A percentile compares a stretch with the other conserved stretches of the same genome.
phyloP scores from a whole-genome alignment of 1,284 basidiomycete species.

The Ustilago nuda region DNA sequence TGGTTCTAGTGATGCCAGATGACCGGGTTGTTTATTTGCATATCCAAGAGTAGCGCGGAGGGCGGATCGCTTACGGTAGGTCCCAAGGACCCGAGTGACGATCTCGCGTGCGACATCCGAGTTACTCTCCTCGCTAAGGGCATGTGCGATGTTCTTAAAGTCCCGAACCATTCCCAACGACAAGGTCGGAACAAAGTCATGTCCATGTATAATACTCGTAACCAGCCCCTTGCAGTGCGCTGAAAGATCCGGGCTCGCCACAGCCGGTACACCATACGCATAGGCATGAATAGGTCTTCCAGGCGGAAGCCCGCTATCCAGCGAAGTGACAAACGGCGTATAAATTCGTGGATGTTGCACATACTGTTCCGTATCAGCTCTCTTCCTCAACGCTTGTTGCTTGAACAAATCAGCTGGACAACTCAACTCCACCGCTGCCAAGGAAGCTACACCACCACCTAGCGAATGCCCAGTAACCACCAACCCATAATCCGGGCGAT shows the following conservation, averaged over 20 bases:
- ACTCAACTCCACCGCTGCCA: conserved; percentile 69
- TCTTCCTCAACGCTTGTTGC: conserved; percentile 43
- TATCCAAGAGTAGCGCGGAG: conserved; percentile 17
- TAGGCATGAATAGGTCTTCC: conserved; percentile 72
- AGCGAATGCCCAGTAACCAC: conserved; percentile 72
- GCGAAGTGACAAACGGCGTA: conserved; percentile 72
- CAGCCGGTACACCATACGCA: conserved; percentile 68
- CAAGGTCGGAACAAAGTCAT: conserved; percentile 70
- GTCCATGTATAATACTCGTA: conserved; percentile 71
- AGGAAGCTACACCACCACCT: conserved; percentile 72
- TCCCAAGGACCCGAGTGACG: conserved; percentile 70
- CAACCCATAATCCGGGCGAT: conserved; percentile 72
- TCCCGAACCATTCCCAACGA: conserved; percentile 72
- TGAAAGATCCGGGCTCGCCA: conserved; percentile 70
- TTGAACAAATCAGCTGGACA: conserved; percentile 66
- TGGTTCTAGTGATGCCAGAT: conserved; percentile 25
- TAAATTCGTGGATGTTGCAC: conserved; percentile 68
- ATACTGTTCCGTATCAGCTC: conserved; percentile 9
- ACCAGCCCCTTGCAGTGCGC: conserved; percentile 71
- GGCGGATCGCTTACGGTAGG: conserved; percentile 60
- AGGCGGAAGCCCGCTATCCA: conserved; percentile 70
- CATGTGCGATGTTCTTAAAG: conserved; percentile 71
- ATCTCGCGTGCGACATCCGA: conserved; percentile 71
- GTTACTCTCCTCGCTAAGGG: conserved; percentile 50
- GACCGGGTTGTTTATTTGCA: conserved; percentile 26